phyloP scores from a whole-genome alignment of 1,139 yeast genomes.

The Candida sanyaensis region DNA sequence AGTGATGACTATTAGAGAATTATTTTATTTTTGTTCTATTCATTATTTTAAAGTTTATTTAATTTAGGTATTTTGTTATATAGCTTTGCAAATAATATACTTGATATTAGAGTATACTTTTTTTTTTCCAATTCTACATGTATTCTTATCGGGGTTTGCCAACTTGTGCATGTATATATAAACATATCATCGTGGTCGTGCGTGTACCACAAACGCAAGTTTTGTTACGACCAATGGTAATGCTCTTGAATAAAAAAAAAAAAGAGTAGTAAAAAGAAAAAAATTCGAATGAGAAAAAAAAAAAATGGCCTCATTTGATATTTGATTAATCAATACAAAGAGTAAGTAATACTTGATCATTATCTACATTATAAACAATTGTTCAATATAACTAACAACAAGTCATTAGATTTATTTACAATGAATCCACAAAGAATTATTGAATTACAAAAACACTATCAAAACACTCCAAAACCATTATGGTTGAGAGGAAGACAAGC shows the following conservation, averaged over 20 bases:
- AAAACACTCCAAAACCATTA: conserved; percentile 67
- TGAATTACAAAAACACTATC: conserved; percentile 75
- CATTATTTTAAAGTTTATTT: no score
- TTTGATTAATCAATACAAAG: background rate
- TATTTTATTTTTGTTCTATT: no score
- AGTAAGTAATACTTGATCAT: background rate
- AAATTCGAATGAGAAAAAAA: background rate
- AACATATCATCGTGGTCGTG: background rate
- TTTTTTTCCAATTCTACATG: no score
- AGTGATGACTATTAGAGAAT: background rate
- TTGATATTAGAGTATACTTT: no score
- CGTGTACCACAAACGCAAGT: background rate
- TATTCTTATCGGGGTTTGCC: no score
- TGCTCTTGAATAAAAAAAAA: background rate
- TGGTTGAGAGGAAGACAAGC: conserved; percentile 78
- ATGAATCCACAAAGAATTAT: conserved; percentile 70
- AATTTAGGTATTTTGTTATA: no score
- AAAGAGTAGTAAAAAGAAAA: background rate
- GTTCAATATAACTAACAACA: background rate
- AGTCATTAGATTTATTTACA: background rate
- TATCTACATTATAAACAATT: background rate
- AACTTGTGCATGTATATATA: conserved; percentile 29
- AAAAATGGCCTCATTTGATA: background rate
- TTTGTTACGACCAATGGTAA: conserved; percentile 3
- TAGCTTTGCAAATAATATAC: no score